Evolutionary conservation across 768 basidiomycete genomes (phyloP).

Genomic region (Psilocybe tampanensis): DNA sequence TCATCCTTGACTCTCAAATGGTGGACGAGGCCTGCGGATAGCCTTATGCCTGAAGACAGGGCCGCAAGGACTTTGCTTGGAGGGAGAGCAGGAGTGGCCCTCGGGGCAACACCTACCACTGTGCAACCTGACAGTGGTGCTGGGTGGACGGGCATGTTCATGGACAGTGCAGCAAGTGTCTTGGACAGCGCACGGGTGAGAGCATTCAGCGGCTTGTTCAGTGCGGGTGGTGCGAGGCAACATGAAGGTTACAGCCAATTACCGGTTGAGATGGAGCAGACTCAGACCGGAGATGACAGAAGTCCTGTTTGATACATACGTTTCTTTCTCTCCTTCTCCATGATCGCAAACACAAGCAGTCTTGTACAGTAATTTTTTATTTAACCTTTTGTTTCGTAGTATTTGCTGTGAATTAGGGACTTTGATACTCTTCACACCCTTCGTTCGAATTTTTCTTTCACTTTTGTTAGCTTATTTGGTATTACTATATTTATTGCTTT

Average conservation of each 20-base stretch:
- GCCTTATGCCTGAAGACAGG: conserved; percentile 66
- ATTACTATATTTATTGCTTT: no score
- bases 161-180: conserved; percentile 46
- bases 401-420: neutral
- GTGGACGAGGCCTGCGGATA: conserved; percentile 75
- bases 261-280: conserved; percentile 64
- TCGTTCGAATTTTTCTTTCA: neutral
- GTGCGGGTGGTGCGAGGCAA: conserved; percentile 33
- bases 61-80: neutral
- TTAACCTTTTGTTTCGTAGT: no score
- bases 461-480: neutral
- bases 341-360: no score
- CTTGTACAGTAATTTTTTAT: no score
- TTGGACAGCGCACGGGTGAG: conserved; percentile 43
- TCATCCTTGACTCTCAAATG: conserved; percentile 85
- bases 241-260: conserved; percentile 66
- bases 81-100: conserved; percentile 42
- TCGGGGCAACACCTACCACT: conserved; percentile 21
- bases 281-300: conserved; percentile 1
- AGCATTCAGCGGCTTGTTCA: conserved; percentile 40
- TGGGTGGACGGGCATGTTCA: conserved; percentile 45
- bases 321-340: neutral
- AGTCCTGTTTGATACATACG: conserved; percentile 9
- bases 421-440: neutral
- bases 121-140: conserved; percentile 34